These are phyloP conservation scores for Pelagomonas calceolata DNA, from an alignment of 108 stramenopile genomes.

Conservation along the genomic window DNA sequence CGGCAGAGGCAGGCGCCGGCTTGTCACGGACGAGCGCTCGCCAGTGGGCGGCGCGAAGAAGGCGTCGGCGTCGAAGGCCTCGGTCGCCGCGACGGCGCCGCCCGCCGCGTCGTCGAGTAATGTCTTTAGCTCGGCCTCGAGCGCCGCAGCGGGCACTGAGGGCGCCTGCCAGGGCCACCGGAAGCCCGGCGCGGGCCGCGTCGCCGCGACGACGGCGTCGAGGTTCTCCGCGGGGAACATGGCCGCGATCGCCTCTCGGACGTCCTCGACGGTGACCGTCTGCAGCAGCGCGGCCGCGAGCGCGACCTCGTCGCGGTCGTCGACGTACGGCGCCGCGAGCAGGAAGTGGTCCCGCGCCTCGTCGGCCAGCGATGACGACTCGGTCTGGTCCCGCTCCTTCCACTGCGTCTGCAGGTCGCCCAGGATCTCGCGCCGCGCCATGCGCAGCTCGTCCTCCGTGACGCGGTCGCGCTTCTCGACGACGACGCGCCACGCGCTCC, in stretches of 20 bases:
- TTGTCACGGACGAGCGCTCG: neutral
- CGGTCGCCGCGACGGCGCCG: neutral
- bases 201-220: neutral
- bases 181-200: neutral
- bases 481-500: conserved; percentile 7
- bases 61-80: neutral
- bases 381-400: conserved; percentile 15
- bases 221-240: conserved; percentile 14
- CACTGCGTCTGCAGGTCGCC: conserved; percentile 10
- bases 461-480: neutral
- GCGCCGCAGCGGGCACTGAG: neutral
- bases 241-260: conserved; percentile 1
- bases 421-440: conserved; percentile 15
- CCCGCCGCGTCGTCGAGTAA: neutral
- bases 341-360: conserved; percentile 20
- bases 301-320: conserved; percentile 12
- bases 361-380: conserved; percentile 14
- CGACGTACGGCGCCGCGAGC: conserved; percentile 5
- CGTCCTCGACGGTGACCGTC: neutral
- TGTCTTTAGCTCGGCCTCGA: too few species aligned
- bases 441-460: neutral
- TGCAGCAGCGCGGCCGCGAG: conserved; percentile 6
- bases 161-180: neutral
- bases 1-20: neutral
- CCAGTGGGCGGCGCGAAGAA: neutral